Base-by-base conservation (phyloP, 2,329 filamentous ascomycete species). In the Paraphoma sp. region DNA sequence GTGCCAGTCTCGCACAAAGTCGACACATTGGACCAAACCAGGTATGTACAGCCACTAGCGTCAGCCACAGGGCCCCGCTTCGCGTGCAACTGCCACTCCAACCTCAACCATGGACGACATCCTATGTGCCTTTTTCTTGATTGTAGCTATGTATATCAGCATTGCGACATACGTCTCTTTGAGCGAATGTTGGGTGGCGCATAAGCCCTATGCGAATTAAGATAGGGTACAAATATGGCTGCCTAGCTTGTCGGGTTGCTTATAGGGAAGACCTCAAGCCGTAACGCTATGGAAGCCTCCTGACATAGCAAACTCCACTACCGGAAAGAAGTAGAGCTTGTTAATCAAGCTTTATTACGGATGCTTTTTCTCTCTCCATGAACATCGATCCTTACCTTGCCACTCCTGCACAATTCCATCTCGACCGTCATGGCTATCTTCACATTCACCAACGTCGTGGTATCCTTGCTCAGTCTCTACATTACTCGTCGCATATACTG, bases 401-500 rank as follows among this genome's bases (percentile, higher is more conserved):
- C 10, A 38, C 33, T 38, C 33, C 10, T 38, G 10, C 33, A 11
- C 10, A n/a, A 11, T n/a, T 38, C 10, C 33, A 38, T n/a, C 3
- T 38, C 33, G n/a, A 3, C 33, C 33, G 16, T 9, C 33, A 70
- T 70, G 65, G 61, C 60, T 4, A 40, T 68, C 43, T 53, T 69
- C 48, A 50, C 61, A 4, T 16, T 56, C 5, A 49, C 51, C n/a
- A 62, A 60, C 17, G 11, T 67, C 23, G 45, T 50, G 2, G 9
- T 65, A 4, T 48, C 59, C 30, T 46, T 64, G 3, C 18, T 57
- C 36, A 56, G 48, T 11, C 45, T 69, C 11, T 56, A 57, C 38
- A 6, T 64, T 16, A 46, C 53, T 6, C 55, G 53, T 6, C 51
- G 64, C 57, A 50, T 69, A 28, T 73, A 71, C 59, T 67, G 62